phyloP scores from a whole-genome alignment of 352 stramenopile genomes.

The Phytophthora agathidicida region DNA sequence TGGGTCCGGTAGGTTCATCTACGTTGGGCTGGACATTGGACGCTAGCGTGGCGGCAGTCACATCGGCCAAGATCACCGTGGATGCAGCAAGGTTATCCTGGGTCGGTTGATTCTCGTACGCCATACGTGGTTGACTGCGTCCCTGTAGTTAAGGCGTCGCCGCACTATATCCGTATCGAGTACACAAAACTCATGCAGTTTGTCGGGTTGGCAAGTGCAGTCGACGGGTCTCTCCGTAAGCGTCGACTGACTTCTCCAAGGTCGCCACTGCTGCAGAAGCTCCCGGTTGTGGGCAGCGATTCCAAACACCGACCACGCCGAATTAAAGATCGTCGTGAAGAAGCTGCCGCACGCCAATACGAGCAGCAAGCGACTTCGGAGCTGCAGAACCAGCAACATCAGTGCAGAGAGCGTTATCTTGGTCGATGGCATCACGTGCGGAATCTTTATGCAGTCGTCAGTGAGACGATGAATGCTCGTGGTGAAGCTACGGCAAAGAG shows the following conservation, averaged over 20 bases:
- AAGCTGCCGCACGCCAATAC: conserved; percentile 19
- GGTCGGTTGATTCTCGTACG: neutral
- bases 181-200: conserved; percentile 21
- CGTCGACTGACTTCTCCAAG: conserved; percentile 30
- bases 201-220: neutral
- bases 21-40: neutral
- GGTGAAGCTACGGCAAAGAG: neutral
- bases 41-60: conserved; percentile 11
- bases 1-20: neutral
- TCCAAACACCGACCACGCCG: conserved; percentile 2
- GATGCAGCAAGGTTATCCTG: conserved; percentile 17
- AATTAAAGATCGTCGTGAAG: conserved; percentile 51
- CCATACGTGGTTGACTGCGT: neutral
- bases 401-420: conserved; percentile 44
- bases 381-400: conserved; percentile 39
- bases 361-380: conserved; percentile 25
- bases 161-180: conserved; percentile 15
- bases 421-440: conserved; percentile 54
- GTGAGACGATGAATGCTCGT: conserved; percentile 27
- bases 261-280: conserved; percentile 20
- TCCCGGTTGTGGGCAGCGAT: neutral
- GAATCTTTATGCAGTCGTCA: conserved; percentile 48
- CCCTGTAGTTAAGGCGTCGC: conserved; percentile 8
- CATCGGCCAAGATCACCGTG: conserved; percentile 17
- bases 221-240: conserved; percentile 12